Evolutionary conservation across 2,329 filamentous ascomycete species (phyloP), one percentile per base, ranked within the genome.

Genomic region (Hypocrella siamensis): DNA sequence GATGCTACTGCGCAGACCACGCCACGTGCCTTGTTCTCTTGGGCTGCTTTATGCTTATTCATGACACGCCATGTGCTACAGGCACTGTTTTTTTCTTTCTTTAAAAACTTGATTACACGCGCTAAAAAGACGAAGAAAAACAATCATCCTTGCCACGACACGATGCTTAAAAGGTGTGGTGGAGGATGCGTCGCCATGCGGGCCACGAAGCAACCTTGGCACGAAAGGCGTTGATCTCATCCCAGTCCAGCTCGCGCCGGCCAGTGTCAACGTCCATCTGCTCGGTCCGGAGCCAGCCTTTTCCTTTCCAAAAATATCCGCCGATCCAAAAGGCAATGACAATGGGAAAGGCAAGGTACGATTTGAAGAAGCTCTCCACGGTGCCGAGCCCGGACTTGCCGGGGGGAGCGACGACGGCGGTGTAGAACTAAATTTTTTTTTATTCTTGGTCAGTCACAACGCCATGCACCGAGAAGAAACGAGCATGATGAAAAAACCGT

Each of bases 191-290:
- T 45, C 53, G 56, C 68, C 67, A 75, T 10, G 53, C 48, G 2
- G 70, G 70, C 59, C 58, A 64, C 4, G 52, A 44, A 12, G 63
- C 65, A 15, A 70, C 48, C 49, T 59, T 48, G 24, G 57, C 63
- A 19, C 63, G 60, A 43, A 65, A 58, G 24, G 55, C 62, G 47
- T 75, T 66, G 53, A 77, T 74, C 26, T 57, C 56, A 9, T 76
- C 71, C 70, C 70, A 79, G 47, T 80, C 67, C 35, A 78, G 62
- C 52, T 73, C 67, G 40, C 75, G 65, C 35, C 75, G 67, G 31
- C 73, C 75, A 33, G 64, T 67, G 47, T 81, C 75, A 34, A 82
- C 61, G 42, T 82, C 76, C 41, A 83, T 79, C 38, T 79, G 57
- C 21, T 58, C 48, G 2, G 66, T 58, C 22, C 52, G 61, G 36